Percentiles rank a stretch among this genome's conserved stretches.
These are phyloP conservation scores for Moesziomyces globuligerus DNA, from an alignment of 1,284 basidiomycete species.

Conservation along the genomic window DNA sequence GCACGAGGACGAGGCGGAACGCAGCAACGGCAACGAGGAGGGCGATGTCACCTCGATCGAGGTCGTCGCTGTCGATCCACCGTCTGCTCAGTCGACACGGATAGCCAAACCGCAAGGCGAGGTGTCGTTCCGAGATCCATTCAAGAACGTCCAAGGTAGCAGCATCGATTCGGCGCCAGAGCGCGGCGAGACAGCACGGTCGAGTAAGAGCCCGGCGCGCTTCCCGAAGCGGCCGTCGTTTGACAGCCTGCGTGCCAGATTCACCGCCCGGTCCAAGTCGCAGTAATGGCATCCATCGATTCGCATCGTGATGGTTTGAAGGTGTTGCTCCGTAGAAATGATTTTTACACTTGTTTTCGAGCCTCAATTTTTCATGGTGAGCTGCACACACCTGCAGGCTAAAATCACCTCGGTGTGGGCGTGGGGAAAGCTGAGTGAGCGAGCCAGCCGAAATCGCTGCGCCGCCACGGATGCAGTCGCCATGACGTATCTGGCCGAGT, in stretches of 20 bases:
- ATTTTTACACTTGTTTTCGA: no score
- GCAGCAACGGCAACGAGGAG: background rate
- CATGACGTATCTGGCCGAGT: no score
- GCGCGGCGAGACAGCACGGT: background rate
- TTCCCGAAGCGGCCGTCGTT: constrained; percentile 17
- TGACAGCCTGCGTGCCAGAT: constrained; percentile 24
- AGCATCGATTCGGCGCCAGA: constrained; percentile 21
- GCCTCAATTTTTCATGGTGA: no score
- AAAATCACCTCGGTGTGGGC: no score
- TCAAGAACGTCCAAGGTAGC: constrained; percentile 5
- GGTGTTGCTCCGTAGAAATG: no score
- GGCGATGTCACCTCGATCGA: constrained; percentile 10
- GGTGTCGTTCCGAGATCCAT: constrained; percentile 23
- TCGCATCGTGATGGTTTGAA: no score
- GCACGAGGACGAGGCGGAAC: constrained; percentile 16
- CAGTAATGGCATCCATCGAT: constrained; percentile 15
- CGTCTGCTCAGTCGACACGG: background rate
- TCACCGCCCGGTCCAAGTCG: constrained; percentile 15
- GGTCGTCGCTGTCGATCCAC: constrained; percentile 10
- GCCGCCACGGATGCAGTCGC: no score
- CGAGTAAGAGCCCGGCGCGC: constrained; percentile 5
- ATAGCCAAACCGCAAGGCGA: constrained; percentile 5
- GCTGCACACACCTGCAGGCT: no score
- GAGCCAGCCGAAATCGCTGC: no score
- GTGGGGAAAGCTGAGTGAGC: no score